Evolutionary conservation across 805 yeast species (phyloP).

Genomic region (Saccharomycopsis babjevae): DNA sequence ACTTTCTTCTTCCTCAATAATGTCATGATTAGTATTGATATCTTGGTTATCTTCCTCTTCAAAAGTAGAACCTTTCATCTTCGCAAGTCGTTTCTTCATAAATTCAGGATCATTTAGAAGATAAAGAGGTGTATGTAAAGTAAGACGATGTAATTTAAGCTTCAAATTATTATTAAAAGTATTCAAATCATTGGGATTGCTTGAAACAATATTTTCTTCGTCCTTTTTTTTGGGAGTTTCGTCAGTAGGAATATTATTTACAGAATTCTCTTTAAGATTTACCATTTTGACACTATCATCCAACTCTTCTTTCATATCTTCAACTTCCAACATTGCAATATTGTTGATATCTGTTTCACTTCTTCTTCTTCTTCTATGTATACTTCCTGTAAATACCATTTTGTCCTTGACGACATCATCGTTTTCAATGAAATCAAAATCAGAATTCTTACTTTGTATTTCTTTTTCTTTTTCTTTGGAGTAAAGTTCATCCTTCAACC

Average conservation of each 20-base stretch:
- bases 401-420: background rate
- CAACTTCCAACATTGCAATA: constrained; percentile 14
- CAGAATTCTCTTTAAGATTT: background rate
- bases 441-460: background rate
- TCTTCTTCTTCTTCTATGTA: constrained; percentile 8
- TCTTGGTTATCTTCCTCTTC: background rate
- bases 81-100: background rate
- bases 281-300: background rate
- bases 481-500: constrained; percentile 17
- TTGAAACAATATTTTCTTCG: background rate
- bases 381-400: background rate
- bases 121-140: constrained; percentile 14
- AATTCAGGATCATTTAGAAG: constrained; percentile 2
- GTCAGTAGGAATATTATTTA: background rate
- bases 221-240: background rate
- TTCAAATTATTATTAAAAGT: background rate
- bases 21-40: background rate
- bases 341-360: constrained; percentile 12
- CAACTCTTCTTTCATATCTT: background rate
- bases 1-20: background rate
- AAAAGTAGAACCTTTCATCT: background rate
- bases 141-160: constrained; percentile 3
- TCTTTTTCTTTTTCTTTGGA: constrained; percentile 1
- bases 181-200: background rate
- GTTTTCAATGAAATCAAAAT: background rate